Evolutionary conservation across 2,329 filamentous ascomycete species (phyloP).

Genomic region (Cryphonectria radicalis): DNA sequence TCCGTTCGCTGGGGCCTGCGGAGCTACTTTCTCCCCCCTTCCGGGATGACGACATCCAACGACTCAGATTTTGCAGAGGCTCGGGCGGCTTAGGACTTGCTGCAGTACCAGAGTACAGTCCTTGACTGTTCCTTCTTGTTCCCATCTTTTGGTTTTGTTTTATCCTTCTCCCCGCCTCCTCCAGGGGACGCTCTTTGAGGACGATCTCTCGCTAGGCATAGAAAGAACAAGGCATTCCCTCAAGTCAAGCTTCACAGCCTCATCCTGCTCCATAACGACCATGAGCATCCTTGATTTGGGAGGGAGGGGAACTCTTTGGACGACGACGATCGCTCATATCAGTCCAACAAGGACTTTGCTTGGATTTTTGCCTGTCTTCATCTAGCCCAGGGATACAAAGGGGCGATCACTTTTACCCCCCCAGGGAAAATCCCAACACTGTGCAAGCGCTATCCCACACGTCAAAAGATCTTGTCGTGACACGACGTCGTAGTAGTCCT

Average conservation of each 20-base stretch:
- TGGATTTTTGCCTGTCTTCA: conserved; percentile 14
- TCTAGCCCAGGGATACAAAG: conserved; percentile 14
- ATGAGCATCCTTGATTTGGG: not conserved
- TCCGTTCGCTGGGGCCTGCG: conserved; percentile 1
- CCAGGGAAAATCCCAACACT: conserved; percentile 27
- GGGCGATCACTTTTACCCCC: conserved; percentile 16
- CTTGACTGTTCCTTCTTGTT: not conserved
- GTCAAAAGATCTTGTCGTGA: conserved; percentile 17
- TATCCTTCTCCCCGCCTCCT: not conserved
- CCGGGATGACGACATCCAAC: conserved; percentile 12
- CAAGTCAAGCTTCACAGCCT: not conserved
- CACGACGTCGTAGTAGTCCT: conserved; percentile 2
- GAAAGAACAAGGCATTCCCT: not conserved
- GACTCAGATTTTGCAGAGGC: conserved; percentile 1
- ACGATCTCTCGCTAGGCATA: not conserved
- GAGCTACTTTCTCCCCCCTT: not conserved
- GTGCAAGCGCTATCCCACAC: conserved; percentile 18
- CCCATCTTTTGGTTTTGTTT: not conserved
- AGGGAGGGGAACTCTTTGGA: not conserved
- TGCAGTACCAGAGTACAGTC: not conserved
- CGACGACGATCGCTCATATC: conserved; percentile 8
- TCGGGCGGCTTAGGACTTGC: not conserved
- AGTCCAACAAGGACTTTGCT: conserved; percentile 16
- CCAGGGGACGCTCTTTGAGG: not conserved
- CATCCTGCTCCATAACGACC: conserved; percentile 3